Percentiles rank a stretch among this genome's conserved stretches.
phyloP scores from a whole-genome alignment of 2,329 filamentous ascomycete species.

The Sordariomycetes sp. region DNA sequence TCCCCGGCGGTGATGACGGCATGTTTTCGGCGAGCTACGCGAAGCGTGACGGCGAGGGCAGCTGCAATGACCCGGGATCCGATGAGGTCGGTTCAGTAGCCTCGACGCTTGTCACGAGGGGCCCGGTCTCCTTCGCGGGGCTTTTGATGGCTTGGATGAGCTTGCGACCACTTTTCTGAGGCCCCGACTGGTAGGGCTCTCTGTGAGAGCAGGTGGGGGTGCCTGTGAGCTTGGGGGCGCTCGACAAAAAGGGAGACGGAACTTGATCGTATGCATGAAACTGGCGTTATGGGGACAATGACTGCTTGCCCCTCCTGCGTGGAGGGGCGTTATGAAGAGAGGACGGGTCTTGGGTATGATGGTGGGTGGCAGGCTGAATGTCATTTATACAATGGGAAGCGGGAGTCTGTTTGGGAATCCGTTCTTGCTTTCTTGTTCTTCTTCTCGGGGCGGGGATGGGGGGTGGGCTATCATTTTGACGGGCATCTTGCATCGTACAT shows the following conservation, averaged over 20 bases:
- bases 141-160: neutral
- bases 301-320: neutral
- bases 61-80: slow-evolving; percentile 19
- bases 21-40: slow-evolving; percentile 23
- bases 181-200: neutral
- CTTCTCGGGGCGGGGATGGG: too few relatives aligned
- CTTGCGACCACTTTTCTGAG: neutral
- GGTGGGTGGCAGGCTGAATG: neutral
- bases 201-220: neutral
- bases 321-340: neutral
- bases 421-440: too few relatives aligned
- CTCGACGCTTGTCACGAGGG: neutral
- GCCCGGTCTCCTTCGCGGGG: neutral
- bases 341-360: neutral
- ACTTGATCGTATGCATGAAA: neutral
- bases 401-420: neutral
- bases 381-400: neutral
- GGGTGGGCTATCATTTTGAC: too few relatives aligned
- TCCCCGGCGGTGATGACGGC: slow-evolving; percentile 13
- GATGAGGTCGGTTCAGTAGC: neutral
- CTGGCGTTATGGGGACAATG: neutral
- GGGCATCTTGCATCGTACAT: too few relatives aligned
- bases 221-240: neutral
- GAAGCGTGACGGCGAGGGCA: slow-evolving; percentile 12
- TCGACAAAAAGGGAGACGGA: neutral